These are phyloP conservation scores for Pestalotiopsis sp. DNA, from an alignment of 2,329 filamentous ascomycete genomes.

Conservation along the genomic window DNA sequence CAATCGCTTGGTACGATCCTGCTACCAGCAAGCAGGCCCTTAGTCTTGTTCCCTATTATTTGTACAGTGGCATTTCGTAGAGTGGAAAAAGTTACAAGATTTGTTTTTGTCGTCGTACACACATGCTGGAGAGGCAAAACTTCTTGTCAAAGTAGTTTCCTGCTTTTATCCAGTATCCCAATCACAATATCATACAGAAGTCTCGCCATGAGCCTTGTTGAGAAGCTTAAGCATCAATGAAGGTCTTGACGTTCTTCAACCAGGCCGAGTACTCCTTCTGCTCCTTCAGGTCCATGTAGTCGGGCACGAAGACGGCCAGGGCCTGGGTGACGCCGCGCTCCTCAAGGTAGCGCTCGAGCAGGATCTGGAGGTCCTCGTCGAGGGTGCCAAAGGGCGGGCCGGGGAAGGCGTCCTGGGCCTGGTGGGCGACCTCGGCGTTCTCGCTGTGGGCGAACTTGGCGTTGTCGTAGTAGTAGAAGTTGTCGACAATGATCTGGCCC, in stretches of 20 bases:
- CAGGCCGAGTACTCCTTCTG: constrained; percentile 94
- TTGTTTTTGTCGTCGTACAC: background rate
- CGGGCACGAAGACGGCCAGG: constrained; percentile 86
- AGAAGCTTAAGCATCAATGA: constrained; percentile 68
- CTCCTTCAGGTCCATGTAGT: constrained; percentile 98
- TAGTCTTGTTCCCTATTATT: background rate
- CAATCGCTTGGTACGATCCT: background rate
- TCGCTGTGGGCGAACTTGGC: constrained; percentile 74
- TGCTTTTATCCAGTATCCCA: background rate
- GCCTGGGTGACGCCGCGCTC: constrained; percentile 88
- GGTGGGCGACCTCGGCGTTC: constrained; percentile 74
- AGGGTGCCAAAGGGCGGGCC: constrained; percentile 92
- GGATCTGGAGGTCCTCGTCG: constrained; percentile 90
- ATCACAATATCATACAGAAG: background rate
- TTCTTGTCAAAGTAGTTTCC: background rate
- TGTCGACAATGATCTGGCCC: constrained; percentile 83
- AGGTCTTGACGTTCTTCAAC: constrained; percentile 84
- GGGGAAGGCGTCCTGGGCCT: constrained; percentile 76
- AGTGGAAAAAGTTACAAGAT: constrained; percentile 7
- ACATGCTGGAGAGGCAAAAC: background rate
- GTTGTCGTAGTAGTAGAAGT: constrained; percentile 84
- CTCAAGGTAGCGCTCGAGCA: constrained; percentile 91
- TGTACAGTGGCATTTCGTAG: constrained; percentile 7
- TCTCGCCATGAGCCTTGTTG: background rate
- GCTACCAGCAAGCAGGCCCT: background rate